These are phyloP conservation scores for Phytophthora tentaculata DNA, from an alignment of 352 stramenopile genomes.

Conservation along the genomic window DNA sequence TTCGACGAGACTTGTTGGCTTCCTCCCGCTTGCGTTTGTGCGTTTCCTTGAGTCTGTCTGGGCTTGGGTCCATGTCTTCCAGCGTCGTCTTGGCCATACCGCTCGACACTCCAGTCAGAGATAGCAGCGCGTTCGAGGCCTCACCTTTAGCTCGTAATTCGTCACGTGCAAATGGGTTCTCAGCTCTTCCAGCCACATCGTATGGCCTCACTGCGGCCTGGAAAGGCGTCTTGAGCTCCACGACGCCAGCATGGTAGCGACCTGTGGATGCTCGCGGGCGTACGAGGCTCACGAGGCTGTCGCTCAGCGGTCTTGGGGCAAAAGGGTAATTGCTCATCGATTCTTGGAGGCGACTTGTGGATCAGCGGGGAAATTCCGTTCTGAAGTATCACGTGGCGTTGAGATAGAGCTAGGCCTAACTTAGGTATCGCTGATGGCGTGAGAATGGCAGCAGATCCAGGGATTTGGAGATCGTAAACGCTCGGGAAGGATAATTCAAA, in stretches of 20 bases:
- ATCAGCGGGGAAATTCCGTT: not conserved
- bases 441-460: too few relatives aligned
- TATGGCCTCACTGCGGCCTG: not conserved
- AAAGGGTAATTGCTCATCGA: constrained; percentile 15
- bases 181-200: not conserved
- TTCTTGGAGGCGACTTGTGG: constrained; percentile 9
- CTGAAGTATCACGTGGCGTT: constrained; percentile 6
- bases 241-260: not conserved
- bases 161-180: not conserved
- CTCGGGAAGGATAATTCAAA: too few relatives aligned
- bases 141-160: constrained; percentile 4
- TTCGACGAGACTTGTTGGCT: constrained; percentile 7
- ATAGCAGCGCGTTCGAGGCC: constrained; percentile 1
- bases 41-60: not conserved
- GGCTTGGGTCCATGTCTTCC: not conserved
- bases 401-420: constrained; percentile 7
- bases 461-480: too few relatives aligned
- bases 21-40: constrained; percentile 12
- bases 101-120: constrained; percentile 1
- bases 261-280: not conserved
- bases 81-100: not conserved
- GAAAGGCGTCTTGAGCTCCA: not conserved
- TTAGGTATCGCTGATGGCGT: too few relatives aligned
- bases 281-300: constrained; percentile 12
- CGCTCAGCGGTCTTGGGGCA: constrained; percentile 6